Percentiles rank a stretch among this genome's conserved stretches.
These are phyloP conservation scores for Rhizopogon vulgaris DNA, from an alignment of 768 basidiomycete species.

Conservation along the genomic window DNA sequence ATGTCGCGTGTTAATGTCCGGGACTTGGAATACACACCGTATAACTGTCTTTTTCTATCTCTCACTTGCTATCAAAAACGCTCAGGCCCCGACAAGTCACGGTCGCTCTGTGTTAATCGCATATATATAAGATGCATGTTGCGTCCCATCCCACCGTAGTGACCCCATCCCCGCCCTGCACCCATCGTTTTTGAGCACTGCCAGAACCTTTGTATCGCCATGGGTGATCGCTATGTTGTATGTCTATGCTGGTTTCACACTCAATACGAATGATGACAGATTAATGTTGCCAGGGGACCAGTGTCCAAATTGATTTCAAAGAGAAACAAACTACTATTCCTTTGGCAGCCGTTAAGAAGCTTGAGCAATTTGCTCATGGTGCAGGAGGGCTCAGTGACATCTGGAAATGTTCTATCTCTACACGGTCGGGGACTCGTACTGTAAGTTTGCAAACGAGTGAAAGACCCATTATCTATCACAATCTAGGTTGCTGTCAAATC, in stretches of 20 bases:
- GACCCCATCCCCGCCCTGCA: neutral
- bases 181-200: neutral
- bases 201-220: neutral
- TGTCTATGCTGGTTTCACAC: neutral
- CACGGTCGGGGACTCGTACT: neutral
- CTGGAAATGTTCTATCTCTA: conserved; percentile 3
- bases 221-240: neutral
- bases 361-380: neutral
- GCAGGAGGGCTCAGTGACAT: neutral
- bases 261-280: neutral
- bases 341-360: neutral
- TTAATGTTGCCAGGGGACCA: neutral
- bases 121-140: neutral
- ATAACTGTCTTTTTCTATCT: too few species aligned
- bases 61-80: neutral
- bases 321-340: neutral
- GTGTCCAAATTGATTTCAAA: neutral
- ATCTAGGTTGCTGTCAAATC: conserved; percentile 6
- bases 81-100: neutral
- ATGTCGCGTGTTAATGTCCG: too few species aligned
- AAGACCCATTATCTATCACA: neutral
- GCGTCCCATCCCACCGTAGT: neutral
- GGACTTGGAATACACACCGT: neutral
- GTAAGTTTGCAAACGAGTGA: neutral
- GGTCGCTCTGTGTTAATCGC: neutral